Evolutionary conservation across 2,329 filamentous ascomycete genomes (phyloP).

Genomic region (Penicillium thymicola): DNA sequence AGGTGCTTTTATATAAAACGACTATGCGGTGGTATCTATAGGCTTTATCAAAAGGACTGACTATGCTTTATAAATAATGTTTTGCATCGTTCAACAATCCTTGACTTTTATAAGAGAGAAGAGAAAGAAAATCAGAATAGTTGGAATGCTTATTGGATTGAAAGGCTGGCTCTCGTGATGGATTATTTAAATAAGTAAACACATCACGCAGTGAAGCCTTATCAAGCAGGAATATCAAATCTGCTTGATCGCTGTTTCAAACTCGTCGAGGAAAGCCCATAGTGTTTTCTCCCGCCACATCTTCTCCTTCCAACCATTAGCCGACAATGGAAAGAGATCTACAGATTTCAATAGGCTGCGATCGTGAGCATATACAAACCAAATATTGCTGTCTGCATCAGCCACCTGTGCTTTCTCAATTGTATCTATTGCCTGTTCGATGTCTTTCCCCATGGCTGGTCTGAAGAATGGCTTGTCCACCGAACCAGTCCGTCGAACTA

Average conservation of each 20-base stretch:
- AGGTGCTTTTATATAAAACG: too few species aligned
- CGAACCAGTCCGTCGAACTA: neutral
- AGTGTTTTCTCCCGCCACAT: conserved; percentile 21
- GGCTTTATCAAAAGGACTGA: too few species aligned
- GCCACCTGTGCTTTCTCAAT: conserved; percentile 23
- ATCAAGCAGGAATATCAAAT: neutral
- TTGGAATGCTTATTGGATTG: too few species aligned
- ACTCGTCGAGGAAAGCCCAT: conserved; percentile 24
- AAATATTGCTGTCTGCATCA: conserved; percentile 27
- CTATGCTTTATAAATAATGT: too few species aligned
- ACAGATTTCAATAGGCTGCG: conserved; percentile 20
- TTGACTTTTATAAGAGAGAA: too few species aligned
- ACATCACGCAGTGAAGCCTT: neutral
- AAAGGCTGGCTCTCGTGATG: too few species aligned
- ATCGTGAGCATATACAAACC: conserved; percentile 34
- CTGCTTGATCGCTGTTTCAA: neutral
- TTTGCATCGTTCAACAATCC: too few species aligned
- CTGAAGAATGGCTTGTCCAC: neutral
- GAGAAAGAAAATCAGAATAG: too few species aligned
- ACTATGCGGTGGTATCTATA: too few species aligned
- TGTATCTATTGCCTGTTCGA: neutral
- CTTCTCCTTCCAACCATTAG: conserved; percentile 32
- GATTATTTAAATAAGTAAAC: too few species aligned
- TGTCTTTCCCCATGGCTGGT: neutral
- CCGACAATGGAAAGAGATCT: conserved; percentile 26